phyloP scores from a whole-genome alignment of 306 rosid genomes.

The Prosopis cineraria region DNA sequence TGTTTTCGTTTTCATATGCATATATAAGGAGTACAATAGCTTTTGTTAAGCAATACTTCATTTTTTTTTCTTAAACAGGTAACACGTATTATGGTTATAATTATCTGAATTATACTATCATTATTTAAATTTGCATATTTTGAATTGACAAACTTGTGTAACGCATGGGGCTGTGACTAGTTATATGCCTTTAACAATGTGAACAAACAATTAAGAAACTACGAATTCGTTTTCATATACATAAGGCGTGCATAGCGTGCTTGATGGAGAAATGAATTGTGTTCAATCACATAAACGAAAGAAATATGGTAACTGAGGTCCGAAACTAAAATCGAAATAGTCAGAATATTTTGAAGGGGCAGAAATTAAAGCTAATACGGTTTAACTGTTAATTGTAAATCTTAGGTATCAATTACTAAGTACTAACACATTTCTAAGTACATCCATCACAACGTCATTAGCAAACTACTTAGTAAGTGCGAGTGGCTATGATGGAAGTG shows the following conservation, averaged over 20 bases:
- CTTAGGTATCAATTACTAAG: background rate
- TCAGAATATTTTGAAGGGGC: background rate
- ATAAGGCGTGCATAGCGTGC: background rate
- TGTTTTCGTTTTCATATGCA: background rate
- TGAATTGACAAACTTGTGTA: too few species aligned
- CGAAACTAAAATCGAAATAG: background rate
- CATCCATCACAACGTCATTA: background rate
- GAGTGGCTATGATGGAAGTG: background rate
- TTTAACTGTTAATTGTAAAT: background rate
- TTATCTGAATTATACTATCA: too few species aligned
- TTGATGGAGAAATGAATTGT: background rate
- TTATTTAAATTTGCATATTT: too few species aligned
- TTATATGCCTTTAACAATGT: background rate
- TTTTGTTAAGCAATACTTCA: too few species aligned
- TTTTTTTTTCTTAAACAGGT: too few species aligned
- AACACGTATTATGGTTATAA: too few species aligned
- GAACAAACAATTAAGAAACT: background rate
- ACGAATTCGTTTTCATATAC: background rate
- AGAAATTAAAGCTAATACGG: background rate
- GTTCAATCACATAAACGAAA: background rate
- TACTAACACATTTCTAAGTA: background rate
- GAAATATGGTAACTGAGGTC: background rate
- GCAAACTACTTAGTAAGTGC: conserved; percentile 7
- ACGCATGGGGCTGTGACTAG: too few species aligned
- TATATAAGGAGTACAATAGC: too few species aligned